phyloP scores from a whole-genome alignment of 2,329 filamentous ascomycete genomes.

The Didymellaceae sp. region DNA sequence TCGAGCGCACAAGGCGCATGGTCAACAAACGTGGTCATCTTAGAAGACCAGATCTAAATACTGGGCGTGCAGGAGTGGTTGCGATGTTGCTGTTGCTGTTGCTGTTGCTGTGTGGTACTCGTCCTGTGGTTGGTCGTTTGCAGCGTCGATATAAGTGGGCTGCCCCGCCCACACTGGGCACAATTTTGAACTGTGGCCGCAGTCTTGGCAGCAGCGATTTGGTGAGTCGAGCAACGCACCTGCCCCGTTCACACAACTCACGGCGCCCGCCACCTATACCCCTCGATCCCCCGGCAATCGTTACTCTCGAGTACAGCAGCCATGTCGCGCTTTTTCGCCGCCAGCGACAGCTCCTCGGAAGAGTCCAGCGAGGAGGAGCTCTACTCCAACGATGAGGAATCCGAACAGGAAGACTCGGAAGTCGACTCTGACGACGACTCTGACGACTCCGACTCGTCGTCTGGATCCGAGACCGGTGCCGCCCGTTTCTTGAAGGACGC shows the following conservation, averaged over 20 bases:
- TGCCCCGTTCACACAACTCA: slow-evolving; percentile 17
- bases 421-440: slow-evolving; percentile 63
- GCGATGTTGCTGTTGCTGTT: neutral
- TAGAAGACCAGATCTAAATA: too few relatives aligned
- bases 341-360: slow-evolving; percentile 94
- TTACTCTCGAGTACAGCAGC: slow-evolving; percentile 35
- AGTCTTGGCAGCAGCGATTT: slow-evolving; percentile 17
- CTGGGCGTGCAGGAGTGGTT: neutral
- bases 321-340: slow-evolving; percentile 92
- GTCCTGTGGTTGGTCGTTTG: too few relatives aligned
- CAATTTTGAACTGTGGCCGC: slow-evolving; percentile 15
- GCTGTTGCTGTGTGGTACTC: neutral
- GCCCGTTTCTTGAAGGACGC: slow-evolving; percentile 83
- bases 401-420: slow-evolving; percentile 53
- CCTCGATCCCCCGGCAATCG: slow-evolving; percentile 31
- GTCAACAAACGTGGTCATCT: neutral
- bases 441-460: slow-evolving; percentile 61
- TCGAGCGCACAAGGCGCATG: slow-evolving; percentile 2
- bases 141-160: slow-evolving; percentile 8
- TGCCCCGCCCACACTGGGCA: slow-evolving; percentile 20
- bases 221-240: slow-evolving; percentile 20
- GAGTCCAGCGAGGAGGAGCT: slow-evolving; percentile 94
- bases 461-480: slow-evolving; percentile 70
- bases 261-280: slow-evolving; percentile 29
- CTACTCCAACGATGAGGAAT: slow-evolving; percentile 76